Evolutionary conservation across 2,329 filamentous ascomycete genomes (phyloP), one percentile per base, ranked within the genome.

Genomic region (Phyllosticta citrichinensis): DNA sequence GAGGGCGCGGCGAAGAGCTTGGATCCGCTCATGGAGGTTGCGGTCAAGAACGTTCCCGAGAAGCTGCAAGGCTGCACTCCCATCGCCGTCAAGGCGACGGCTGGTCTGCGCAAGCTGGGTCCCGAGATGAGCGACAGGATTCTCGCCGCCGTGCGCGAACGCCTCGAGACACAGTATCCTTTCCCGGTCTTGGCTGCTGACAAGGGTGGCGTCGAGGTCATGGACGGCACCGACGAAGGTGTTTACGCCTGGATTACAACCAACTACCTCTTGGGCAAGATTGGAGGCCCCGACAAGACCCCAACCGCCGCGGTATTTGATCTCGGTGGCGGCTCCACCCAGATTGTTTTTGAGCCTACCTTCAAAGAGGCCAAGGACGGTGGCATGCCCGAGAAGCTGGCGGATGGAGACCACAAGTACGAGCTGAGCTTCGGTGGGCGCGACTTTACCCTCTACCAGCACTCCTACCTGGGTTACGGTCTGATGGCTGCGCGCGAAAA

Each of bases 181-280:
- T 99, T 99, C 83, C 91, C 94, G 0, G 89, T 99, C 52, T 88
- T 99, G 61, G 87, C 89, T 12, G 82, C 86, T 65, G 89, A 91
- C 69, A 87, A 93, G 67, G 86, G 89, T 60, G 94, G 95, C 61
- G 91, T 99, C 27, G 85, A 91, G 64, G 95, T 99, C 74, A 99
- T 99, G 94, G 92, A 96, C 69, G 94, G 94, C 64, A 91, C 89
- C 57, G 89, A 97, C 70, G 94, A 99, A 78, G 94, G 94, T 72
- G 93, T 99, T 30, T 99, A 96, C 72, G 95, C 94, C 58, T 99
- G 94, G 94, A 96, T 99, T 74, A 99, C 94, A 6, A 94, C 91
- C 66, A 99, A 99, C 81, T 99, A 99, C 76, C 87, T 99, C 51
- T 85, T 99, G 24, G 93, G 93, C 70, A 97, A 97, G 79, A 97